Evolutionary conservation across 352 stramenopile species (phyloP).

Genomic region (Pythium brachiatum): DNA sequence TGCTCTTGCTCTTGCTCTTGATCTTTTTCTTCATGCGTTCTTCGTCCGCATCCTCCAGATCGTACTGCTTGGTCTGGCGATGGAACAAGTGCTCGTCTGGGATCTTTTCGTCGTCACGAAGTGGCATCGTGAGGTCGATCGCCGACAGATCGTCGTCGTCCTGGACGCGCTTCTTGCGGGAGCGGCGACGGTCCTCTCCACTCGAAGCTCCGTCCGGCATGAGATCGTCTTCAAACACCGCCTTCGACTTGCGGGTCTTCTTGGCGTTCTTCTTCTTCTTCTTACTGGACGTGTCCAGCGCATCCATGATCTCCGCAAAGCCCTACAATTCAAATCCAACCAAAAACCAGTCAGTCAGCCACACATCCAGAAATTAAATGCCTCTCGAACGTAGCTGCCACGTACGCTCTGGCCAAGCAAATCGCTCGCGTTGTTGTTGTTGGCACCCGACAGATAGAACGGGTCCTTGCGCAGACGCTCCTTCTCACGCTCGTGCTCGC

Average conservation of each 20-base stretch:
- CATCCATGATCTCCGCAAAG: constrained; percentile 82
- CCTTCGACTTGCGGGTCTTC: constrained; percentile 40
- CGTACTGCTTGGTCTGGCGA: constrained; percentile 42
- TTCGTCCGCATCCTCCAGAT: constrained; percentile 7
- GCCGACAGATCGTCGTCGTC: constrained; percentile 69
- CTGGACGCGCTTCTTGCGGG: constrained; percentile 46
- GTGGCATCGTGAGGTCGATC: constrained; percentile 74
- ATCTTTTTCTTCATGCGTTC: constrained; percentile 46
- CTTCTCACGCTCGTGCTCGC: constrained; percentile 38
- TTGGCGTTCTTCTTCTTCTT: constrained; percentile 48
- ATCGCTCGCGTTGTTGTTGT: constrained; percentile 41
- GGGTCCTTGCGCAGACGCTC: constrained; percentile 71
- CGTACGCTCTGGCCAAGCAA: constrained; percentile 31
- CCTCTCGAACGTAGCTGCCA: not conserved
- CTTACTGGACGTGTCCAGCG: constrained; percentile 54
- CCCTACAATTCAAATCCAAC: constrained; percentile 24
- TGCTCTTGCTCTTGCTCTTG: constrained; percentile 81
- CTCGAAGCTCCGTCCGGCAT: constrained; percentile 79
- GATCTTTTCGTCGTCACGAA: constrained; percentile 74
- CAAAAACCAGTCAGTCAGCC: not conserved
- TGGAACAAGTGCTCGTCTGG: constrained; percentile 82
- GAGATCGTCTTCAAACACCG: constrained; percentile 66
- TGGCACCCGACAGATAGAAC: constrained; percentile 75
- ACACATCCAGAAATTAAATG: not conserved
- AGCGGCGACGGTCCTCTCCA: constrained; percentile 58